These are phyloP conservation scores for Rhodotorula sp. DNA, from an alignment of 1,284 basidiomycete species.

Conservation along the genomic window DNA sequence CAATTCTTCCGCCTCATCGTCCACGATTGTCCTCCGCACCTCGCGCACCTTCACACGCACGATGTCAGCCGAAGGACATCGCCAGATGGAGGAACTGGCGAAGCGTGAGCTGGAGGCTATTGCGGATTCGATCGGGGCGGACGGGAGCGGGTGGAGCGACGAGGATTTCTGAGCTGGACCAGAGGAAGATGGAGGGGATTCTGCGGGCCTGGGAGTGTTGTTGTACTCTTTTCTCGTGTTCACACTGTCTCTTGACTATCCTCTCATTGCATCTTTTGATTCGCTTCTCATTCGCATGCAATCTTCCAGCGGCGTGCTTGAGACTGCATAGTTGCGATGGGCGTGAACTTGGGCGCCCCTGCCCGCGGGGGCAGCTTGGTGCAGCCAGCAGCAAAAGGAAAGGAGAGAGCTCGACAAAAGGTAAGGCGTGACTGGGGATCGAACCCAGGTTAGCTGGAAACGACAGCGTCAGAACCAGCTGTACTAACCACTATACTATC, in stretches of 20 bases:
- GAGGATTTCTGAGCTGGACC: neutral
- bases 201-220: neutral
- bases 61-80: neutral
- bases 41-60: neutral
- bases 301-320: too few relatives aligned
- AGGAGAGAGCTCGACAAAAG: neutral
- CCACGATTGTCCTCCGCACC: neutral
- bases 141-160: neutral
- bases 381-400: too few relatives aligned
- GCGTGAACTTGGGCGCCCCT: too few relatives aligned
- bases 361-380: neutral
- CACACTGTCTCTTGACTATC: neutral
- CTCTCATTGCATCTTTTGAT: too few relatives aligned
- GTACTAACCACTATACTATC: constrained; percentile 7
- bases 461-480: neutral
- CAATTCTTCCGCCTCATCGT: neutral
- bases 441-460: constrained; percentile 2
- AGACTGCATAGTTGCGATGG: too few relatives aligned
- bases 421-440: too few relatives aligned
- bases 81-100: constrained; percentile 6
- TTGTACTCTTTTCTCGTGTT: neutral
- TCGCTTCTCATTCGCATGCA: too few relatives aligned
- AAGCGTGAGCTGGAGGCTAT: constrained; percentile 3
- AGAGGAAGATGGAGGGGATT: neutral
- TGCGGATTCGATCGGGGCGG: neutral